phyloP scores from a whole-genome alignment of 164 flowering plant genomes.

The Nymphaea colorata region DNA sequence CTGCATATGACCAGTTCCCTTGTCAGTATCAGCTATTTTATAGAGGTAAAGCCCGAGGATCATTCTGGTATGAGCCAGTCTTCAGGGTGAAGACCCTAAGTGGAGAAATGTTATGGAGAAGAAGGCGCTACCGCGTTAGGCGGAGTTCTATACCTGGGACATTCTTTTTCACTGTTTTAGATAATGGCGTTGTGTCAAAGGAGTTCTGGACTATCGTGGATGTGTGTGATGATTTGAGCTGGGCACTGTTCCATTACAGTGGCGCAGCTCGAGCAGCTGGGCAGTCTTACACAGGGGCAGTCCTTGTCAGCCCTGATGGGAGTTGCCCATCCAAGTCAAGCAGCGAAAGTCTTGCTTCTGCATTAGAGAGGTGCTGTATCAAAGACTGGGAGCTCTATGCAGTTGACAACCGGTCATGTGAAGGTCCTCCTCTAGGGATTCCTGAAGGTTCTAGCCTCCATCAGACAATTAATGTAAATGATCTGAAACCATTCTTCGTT shows the following conservation, averaged over 20 bases:
- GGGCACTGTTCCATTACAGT: constrained; percentile 86
- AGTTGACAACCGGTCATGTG: constrained; percentile 66
- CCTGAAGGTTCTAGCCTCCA: constrained; percentile 28
- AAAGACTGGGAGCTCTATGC: constrained; percentile 77
- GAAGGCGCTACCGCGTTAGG: constrained; percentile 75
- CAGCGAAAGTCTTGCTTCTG: constrained; percentile 25
- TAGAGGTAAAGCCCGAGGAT: constrained; percentile 79
- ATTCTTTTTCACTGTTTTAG: constrained; percentile 74
- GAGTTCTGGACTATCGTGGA: constrained; percentile 94
- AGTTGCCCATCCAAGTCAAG: constrained; percentile 41
- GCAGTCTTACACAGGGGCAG: constrained; percentile 93
- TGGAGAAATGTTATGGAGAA: constrained; percentile 63
- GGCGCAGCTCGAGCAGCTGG: constrained; percentile 96
- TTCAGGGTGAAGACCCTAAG: constrained; percentile 45
- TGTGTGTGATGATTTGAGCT: constrained; percentile 68
- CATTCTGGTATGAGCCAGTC: constrained; percentile 97
- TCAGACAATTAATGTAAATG: constrained; percentile 7
- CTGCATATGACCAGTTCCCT: constrained; percentile 98
- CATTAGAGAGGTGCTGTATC: constrained; percentile 64
- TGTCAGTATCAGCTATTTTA: constrained; percentile 95
- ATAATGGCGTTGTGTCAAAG: constrained; percentile 94
- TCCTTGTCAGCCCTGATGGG: constrained; percentile 79
- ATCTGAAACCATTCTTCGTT: neutral
- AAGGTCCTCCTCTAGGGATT: constrained; percentile 20
- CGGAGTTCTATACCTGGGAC: constrained; percentile 63